Percentiles rank a stretch among this genome's conserved stretches.
These are phyloP conservation scores for Tetrastigma voinierianum DNA, from an alignment of 164 flowering plant species.

Conservation along the genomic window DNA sequence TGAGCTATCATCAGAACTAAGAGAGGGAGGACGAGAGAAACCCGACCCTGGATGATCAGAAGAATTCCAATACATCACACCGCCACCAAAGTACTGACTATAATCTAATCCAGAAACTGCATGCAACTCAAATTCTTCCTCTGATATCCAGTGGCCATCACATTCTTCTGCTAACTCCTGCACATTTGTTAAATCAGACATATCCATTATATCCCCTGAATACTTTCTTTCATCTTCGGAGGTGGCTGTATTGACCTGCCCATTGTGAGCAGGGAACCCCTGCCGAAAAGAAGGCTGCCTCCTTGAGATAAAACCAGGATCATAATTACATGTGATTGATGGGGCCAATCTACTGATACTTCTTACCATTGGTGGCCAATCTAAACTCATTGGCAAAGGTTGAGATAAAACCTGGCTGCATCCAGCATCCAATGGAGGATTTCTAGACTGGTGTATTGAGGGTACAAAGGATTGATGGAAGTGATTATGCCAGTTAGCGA, in stretches of 20 bases:
- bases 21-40: constrained; percentile 93
- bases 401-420: constrained; percentile 47
- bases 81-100: constrained; percentile 94
- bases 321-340: constrained; percentile 64
- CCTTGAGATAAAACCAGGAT: constrained; percentile 62
- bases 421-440: constrained; percentile 51
- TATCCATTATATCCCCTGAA: constrained; percentile 50
- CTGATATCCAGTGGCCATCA: constrained; percentile 78
- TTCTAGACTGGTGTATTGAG: constrained; percentile 56
- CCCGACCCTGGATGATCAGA: constrained; percentile 72
- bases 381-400: constrained; percentile 70
- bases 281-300: constrained; percentile 51
- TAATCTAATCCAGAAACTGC: constrained; percentile 78
- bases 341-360: constrained; percentile 50
- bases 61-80: constrained; percentile 96
- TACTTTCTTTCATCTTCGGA: constrained; percentile 59
- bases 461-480: constrained; percentile 63
- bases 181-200: constrained; percentile 37
- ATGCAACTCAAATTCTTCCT: constrained; percentile 83
- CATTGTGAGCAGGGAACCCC: constrained; percentile 37
- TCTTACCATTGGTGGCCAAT: constrained; percentile 87
- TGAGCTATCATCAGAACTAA: constrained; percentile 95
- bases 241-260: constrained; percentile 39
- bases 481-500: constrained; percentile 63
- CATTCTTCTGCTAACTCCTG: constrained; percentile 61